phyloP scores from a whole-genome alignment of 202 grass and related monocot species.

The Thinopyrum obtusiflorum region DNA sequence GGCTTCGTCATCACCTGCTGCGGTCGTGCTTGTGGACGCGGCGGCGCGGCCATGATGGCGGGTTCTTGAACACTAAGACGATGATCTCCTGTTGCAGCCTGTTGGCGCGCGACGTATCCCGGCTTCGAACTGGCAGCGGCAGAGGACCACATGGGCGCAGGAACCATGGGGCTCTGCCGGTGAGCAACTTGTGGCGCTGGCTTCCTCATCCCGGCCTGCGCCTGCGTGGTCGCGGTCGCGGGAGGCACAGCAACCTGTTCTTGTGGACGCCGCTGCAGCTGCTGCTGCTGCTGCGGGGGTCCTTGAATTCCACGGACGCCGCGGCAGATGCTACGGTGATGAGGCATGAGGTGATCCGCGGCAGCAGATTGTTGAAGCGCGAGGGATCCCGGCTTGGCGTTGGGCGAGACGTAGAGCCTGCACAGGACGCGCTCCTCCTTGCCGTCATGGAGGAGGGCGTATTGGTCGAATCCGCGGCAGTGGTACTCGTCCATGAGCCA shows the following conservation, averaged over 20 bases:
- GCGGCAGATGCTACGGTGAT: too few species aligned
- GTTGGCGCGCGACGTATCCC: neutral
- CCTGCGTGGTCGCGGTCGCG: neutral
- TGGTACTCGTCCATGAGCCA: conserved; percentile 13
- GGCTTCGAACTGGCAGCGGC: neutral
- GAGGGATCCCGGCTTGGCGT: neutral
- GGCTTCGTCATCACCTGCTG: neutral
- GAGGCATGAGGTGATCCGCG: neutral
- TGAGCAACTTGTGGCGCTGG: too few species aligned
- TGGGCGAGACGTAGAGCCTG: neutral
- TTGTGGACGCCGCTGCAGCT: neutral
- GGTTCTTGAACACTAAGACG: neutral
- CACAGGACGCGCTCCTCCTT: neutral
- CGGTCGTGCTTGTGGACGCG: neutral
- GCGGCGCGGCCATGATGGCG: neutral
- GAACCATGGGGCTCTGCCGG: too few species aligned
- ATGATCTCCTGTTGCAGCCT: neutral
- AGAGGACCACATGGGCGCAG: too few species aligned
- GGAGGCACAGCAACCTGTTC: neutral
- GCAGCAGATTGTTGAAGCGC: neutral
- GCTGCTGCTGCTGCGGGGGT: neutral
- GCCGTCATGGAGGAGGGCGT: neutral
- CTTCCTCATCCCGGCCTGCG: neutral
- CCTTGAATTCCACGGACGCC: neutral
- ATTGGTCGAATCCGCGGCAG: neutral